Evolutionary conservation across 345 rosid species (phyloP), one percentile per base, ranked within the genome.

Genomic region (Firmiana major): DNA sequence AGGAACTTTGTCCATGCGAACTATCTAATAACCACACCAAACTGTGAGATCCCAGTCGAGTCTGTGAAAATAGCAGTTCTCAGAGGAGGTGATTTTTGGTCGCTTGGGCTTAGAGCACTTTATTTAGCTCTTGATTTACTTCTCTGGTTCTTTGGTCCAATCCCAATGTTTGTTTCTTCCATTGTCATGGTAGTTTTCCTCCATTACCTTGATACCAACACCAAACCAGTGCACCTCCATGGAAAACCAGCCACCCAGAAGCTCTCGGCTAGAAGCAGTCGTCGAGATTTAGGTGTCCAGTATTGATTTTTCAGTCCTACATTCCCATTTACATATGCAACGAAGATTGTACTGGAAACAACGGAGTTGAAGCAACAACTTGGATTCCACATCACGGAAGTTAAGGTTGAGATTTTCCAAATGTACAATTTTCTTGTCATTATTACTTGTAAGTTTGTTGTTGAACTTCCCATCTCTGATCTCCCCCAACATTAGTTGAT

Each of bases 101-200:
- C 87, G 9, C 55, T 90, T 0, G 97, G 98, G 6, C 89, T 92
- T 34, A 86, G 96, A 83, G 86, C 90, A 26, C 78, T 91, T 31
- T 94, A 91, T 74, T 89, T 92, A 78, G 97, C 97, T 48, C 85
- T 90, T 17, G 40, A 78, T 82, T 62, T 94, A 63, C 75, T 92
- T 57, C 79, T 89, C 12, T 90, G 98, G 97, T 92, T 94, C 69
- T 92, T 92, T 38, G 97, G 98, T 55, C 97, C 97, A 0, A 83
- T 91, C 15, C 98, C 96, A 0, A 91, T 92, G 97, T 86, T 91
- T 78, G 58, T 86, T 34, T 83, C 81, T 1, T 90, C 97, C 22
- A 28, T 86, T 40, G 22, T 87, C 28, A 83, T 88, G 83, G 93
- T 89, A 0, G 7, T 77, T 0, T 45, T 88, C 63, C 89, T 92